Evolutionary conservation across 306 rosid genomes (phyloP).

Genomic region (Casuarina cunninghamiana): DNA sequence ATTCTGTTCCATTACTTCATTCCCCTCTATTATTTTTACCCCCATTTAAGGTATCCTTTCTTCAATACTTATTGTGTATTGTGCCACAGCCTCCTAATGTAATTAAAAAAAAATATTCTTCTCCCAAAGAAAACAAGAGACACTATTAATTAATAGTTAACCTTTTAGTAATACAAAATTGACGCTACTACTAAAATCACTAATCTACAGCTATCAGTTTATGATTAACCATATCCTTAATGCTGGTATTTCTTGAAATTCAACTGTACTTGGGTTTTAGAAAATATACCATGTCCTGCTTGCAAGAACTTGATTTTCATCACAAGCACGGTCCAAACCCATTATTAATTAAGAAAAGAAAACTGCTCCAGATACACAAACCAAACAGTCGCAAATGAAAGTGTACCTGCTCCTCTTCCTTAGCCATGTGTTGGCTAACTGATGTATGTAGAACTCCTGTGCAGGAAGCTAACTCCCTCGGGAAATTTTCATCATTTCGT

Average conservation of each 20-base stretch:
- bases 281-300: background rate
- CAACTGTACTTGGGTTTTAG: background rate
- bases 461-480: constrained; percentile 93
- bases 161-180: no score
- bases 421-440: constrained; percentile 97
- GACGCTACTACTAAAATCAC: no score
- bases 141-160: background rate
- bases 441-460: constrained; percentile 90
- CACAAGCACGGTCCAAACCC: background rate
- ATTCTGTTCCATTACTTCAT: no score
- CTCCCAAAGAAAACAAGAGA: background rate
- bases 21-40: background rate
- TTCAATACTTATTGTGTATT: background rate
- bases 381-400: constrained; percentile 28
- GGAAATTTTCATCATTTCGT: constrained; percentile 68
- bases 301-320: background rate
- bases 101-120: no score
- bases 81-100: background rate
- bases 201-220: background rate
- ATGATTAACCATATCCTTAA: background rate
- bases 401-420: constrained; percentile 98
- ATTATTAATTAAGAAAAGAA: background rate
- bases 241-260: background rate
- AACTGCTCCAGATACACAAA: background rate
- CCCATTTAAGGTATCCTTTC: background rate